phyloP scores from a whole-genome alignment of 2,329 filamentous ascomycete genomes.

The Massarina eburnea region DNA sequence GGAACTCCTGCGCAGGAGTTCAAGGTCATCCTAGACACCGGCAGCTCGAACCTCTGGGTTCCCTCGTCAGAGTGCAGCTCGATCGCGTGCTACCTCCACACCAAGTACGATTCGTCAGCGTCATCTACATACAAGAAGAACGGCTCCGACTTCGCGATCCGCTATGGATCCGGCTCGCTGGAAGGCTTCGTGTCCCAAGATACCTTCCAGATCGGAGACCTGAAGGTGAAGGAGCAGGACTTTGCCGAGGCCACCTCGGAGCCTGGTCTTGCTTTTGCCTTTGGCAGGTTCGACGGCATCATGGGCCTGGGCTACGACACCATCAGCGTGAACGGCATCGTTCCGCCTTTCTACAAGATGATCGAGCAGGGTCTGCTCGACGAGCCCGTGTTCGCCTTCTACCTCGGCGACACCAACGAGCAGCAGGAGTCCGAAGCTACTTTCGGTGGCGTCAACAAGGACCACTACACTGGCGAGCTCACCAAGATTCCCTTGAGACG shows the following conservation, averaged over 20 bases:
- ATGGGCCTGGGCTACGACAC: slow-evolving; percentile 91
- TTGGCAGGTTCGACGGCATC: slow-evolving; percentile 96
- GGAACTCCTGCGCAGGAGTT: slow-evolving; percentile 91
- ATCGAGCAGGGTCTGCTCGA: slow-evolving; percentile 86
- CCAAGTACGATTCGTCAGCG: slow-evolving; percentile 87
- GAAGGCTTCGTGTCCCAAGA: slow-evolving; percentile 94
- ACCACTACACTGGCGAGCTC: slow-evolving; percentile 82
- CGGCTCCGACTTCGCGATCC: slow-evolving; percentile 87
- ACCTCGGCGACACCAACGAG: slow-evolving; percentile 75
- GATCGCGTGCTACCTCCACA: slow-evolving; percentile 97
- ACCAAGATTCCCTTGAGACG: slow-evolving; percentile 92
- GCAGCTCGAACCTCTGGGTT: slow-evolving; percentile 99
- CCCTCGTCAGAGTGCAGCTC: slow-evolving; percentile 87
- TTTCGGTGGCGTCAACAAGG: slow-evolving; percentile 85
- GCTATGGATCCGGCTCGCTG: slow-evolving; percentile 91
- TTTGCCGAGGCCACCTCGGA: slow-evolving; percentile 96
- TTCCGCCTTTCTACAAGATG: slow-evolving; percentile 97
- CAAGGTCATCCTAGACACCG: slow-evolving; percentile 98
- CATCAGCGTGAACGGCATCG: slow-evolving; percentile 94
- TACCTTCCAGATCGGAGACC: slow-evolving; percentile 80
- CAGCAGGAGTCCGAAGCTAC: slow-evolving; percentile 79
- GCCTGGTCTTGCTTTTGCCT: slow-evolving; percentile 95
- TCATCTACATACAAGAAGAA: slow-evolving; percentile 95
- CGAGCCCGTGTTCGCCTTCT: slow-evolving; percentile 94
- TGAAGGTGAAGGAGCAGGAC: slow-evolving; percentile 84